A percentile compares a stretch with the other conserved stretches of the same genome.
phyloP scores from a whole-genome alignment of 2,329 filamentous ascomycete genomes.

The Apiospora saccharicola region DNA sequence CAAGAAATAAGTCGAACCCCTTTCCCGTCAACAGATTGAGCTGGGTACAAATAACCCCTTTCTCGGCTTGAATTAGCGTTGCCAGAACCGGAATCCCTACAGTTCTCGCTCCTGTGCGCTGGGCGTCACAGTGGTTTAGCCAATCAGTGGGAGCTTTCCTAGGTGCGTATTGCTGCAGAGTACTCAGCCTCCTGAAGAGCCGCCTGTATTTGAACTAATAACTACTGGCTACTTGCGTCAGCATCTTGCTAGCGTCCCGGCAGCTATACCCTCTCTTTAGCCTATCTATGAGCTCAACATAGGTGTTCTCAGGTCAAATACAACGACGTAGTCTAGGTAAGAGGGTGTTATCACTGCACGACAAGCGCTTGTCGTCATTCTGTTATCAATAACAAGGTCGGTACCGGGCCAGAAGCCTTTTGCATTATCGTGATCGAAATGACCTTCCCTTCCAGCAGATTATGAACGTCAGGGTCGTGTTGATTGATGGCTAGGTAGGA shows the following conservation, averaged over 20 bases:
- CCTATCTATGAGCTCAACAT: not conserved
- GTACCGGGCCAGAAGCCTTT: not conserved
- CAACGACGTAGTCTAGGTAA: not conserved
- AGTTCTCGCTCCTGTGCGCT: too few species aligned
- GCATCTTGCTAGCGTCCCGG: not conserved
- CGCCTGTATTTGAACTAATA: not conserved
- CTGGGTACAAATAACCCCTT: not conserved
- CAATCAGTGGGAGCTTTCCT: not conserved
- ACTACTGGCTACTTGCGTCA: not conserved
- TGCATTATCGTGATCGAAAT: not conserved
- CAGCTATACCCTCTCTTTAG: not conserved
- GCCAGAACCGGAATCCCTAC: too few species aligned
- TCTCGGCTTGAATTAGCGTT: too few species aligned
- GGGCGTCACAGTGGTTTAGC: not conserved
- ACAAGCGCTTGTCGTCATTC: not conserved
- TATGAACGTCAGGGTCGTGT: not conserved
- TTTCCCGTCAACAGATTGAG: too few species aligned
- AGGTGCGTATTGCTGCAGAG: not conserved
- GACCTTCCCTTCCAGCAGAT: conserved; percentile 5
- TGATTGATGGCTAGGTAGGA: not conserved
- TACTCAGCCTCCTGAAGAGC: not conserved
- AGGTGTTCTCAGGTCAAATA: not conserved
- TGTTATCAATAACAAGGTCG: not conserved
- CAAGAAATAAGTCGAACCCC: too few species aligned
- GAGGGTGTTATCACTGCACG: not conserved